A percentile compares a stretch with the other conserved stretches of the same genome.
Conservation (phyloP, 2,329 filamentous ascomycete genomes). For the Biscogniauxia mediterranea region DNA sequence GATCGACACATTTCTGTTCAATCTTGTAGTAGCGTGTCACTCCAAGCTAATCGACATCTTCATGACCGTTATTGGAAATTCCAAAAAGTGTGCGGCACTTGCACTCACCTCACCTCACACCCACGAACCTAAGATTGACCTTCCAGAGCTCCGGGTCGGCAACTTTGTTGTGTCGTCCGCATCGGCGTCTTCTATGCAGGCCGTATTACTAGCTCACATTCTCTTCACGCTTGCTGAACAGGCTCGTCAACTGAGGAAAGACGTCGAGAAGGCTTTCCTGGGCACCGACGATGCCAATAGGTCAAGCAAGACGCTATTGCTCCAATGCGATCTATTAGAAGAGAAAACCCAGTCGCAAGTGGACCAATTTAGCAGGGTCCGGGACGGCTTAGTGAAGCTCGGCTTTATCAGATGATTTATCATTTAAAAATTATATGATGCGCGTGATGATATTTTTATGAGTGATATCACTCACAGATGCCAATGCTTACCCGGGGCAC, state of each 20-base stretch:
- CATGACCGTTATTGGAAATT: conserved; percentile 33
- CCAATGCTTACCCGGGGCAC: no score
- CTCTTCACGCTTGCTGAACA: conserved; percentile 19
- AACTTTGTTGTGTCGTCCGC: conserved; percentile 25
- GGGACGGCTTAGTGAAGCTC: conserved; percentile 14
- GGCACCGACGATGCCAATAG: conserved; percentile 1
- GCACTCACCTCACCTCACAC: conserved; percentile 26
- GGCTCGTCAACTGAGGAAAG: conserved; percentile 14
- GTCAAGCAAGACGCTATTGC: conserved; percentile 16
- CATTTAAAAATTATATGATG: not conserved
- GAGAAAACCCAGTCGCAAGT: conserved; percentile 19
- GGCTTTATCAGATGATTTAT: conserved; percentile 13
- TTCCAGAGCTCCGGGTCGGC: conserved; percentile 42
- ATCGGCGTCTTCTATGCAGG: conserved; percentile 27
- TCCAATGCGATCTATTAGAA: conserved; percentile 27
- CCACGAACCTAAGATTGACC: conserved; percentile 33
- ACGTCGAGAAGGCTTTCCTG: conserved; percentile 4
- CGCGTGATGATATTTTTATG: not conserved
- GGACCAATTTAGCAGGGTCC: conserved; percentile 18
- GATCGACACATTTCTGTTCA: conserved; percentile 37
- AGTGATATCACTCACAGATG: not conserved
- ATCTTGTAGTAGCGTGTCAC: conserved; percentile 39
- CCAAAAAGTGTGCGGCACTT: conserved; percentile 33
- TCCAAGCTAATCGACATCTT: conserved; percentile 37
- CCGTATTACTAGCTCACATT: conserved; percentile 23